Evolutionary conservation across 345 rosid genomes (phyloP).

Genomic region (Populus nigra): DNA sequence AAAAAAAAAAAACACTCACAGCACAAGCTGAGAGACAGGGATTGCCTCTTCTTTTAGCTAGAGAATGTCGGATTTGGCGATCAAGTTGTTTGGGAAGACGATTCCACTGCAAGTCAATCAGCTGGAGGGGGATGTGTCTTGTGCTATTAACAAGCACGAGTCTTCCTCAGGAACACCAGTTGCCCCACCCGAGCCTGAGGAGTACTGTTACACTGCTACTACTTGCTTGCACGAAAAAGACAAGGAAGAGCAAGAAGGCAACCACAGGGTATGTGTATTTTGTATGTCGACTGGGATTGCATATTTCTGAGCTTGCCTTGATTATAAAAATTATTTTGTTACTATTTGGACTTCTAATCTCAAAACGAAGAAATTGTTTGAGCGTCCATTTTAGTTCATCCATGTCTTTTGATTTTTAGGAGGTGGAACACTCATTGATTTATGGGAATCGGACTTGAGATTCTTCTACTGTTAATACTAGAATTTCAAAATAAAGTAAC

Average conservation of each 20-base stretch:
- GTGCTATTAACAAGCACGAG: background rate
- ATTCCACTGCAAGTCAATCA: slow-evolving; percentile 26
- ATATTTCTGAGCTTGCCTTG: background rate
- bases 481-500: background rate
- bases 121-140: background rate
- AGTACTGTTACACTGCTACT: background rate
- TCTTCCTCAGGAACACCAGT: background rate
- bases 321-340: background rate
- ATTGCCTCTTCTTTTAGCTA: background rate
- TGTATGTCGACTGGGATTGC: background rate
- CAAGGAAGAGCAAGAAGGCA: background rate
- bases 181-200: background rate
- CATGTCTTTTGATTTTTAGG: background rate
- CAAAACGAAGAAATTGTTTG: too few relatives aligned
- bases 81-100: slow-evolving; percentile 57
- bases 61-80: slow-evolving; percentile 38
- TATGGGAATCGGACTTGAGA: background rate
- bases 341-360: background rate
- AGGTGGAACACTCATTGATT: background rate
- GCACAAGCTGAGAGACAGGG: background rate
- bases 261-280: background rate
- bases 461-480: background rate
- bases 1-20: background rate
- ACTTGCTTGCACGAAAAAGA: slow-evolving; percentile 8
- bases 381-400: background rate